phyloP scores from a whole-genome alignment of 352 stramenopile genomes.

The Aphanomyces euteiches region DNA sequence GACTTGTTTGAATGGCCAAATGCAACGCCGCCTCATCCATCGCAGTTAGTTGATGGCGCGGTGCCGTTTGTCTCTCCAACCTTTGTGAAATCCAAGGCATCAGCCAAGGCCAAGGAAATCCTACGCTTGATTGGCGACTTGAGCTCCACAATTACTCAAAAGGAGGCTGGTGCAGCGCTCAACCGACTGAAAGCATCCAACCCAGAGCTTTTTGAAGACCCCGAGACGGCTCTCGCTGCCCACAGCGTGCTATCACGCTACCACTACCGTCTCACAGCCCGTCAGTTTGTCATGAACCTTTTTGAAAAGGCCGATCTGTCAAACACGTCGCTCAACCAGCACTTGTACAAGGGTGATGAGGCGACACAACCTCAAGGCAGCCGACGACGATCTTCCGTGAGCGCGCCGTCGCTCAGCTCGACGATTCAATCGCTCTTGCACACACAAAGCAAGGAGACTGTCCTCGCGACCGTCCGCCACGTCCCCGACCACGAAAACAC shows the following conservation, averaged over 20 bases:
- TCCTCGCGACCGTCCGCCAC: constrained; percentile 56
- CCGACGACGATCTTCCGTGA: constrained; percentile 74
- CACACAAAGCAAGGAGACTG: constrained; percentile 42
- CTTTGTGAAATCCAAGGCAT: constrained; percentile 55
- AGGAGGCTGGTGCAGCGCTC: constrained; percentile 79
- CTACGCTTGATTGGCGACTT: constrained; percentile 73
- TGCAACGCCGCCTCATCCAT: constrained; percentile 30
- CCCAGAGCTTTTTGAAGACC: constrained; percentile 73
- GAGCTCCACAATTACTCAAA: constrained; percentile 88
- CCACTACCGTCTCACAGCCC: constrained; percentile 76
- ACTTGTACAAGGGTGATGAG: constrained; percentile 41
- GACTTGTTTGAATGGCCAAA: constrained; percentile 78
- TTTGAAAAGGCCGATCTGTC: constrained; percentile 84
- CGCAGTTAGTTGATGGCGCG: constrained; percentile 40
- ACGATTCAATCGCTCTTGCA: constrained; percentile 83
- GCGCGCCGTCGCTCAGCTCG: constrained; percentile 81
- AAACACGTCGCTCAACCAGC: constrained; percentile 51
- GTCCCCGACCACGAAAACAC: constrained; percentile 38
- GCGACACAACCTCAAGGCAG: constrained; percentile 32
- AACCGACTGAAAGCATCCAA: constrained; percentile 78
- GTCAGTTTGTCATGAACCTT: constrained; percentile 82
- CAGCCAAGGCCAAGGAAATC: constrained; percentile 72
- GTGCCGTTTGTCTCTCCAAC: constrained; percentile 56
- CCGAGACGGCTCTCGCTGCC: constrained; percentile 74
- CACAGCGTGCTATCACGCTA: constrained; percentile 81